These are phyloP conservation scores for Gossypium australe DNA, from an alignment of 345 rosid genomes.

Conservation along the genomic window DNA sequence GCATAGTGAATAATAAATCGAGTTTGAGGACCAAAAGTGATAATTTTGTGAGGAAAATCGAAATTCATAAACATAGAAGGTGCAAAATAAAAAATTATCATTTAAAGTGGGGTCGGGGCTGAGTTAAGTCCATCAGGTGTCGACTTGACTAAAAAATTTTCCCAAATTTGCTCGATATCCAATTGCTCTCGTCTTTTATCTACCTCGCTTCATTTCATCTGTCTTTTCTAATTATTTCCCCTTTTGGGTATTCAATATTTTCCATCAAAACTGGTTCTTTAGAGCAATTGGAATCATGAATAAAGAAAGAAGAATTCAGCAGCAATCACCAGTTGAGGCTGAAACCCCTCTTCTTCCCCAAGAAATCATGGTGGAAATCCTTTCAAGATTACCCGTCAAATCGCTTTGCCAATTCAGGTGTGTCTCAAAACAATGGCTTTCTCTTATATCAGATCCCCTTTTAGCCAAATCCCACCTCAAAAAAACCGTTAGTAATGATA, in stretches of 20 bases:
- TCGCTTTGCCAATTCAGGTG: slow-evolving; percentile 37
- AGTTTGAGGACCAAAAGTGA: too few relatives aligned
- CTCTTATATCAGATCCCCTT: slow-evolving; percentile 24
- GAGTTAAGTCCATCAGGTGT: too few relatives aligned
- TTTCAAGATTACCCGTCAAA: slow-evolving; percentile 35
- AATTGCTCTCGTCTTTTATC: neutral
- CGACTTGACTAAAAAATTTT: neutral
- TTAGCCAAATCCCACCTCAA: slow-evolving; percentile 34
- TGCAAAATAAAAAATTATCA: too few relatives aligned
- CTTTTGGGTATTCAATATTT: neutral
- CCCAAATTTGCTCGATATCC: neutral
- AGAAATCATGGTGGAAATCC: slow-evolving; percentile 37
- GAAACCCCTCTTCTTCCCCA: slow-evolving; percentile 21
- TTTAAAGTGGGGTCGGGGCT: too few relatives aligned
- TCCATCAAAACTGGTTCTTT: neutral
- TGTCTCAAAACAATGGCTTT: slow-evolving; percentile 33
- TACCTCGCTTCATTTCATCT: neutral
- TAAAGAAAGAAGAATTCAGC: neutral
- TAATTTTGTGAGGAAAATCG: too few relatives aligned
- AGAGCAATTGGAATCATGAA: neutral
- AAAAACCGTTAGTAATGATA: slow-evolving; percentile 1
- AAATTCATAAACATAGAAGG: too few relatives aligned
- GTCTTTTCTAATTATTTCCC: neutral
- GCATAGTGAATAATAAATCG: too few relatives aligned
- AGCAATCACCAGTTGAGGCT: neutral